Evolutionary conservation across 1,284 basidiomycete species (phyloP).

Genomic region (Phylloboletellus chloephorus): DNA sequence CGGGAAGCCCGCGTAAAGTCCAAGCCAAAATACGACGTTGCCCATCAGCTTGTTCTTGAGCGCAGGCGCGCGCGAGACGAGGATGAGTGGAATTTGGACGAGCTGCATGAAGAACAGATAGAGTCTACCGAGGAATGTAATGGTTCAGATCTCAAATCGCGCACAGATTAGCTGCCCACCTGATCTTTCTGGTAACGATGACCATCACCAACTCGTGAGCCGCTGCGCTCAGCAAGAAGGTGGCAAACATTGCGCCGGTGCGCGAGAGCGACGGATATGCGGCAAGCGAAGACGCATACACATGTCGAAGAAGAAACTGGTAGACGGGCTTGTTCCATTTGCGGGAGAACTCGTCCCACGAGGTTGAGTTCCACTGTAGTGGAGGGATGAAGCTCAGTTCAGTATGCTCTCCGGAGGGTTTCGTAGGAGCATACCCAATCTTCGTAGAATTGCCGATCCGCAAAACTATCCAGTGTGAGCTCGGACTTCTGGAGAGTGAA

Average conservation of each 20-base stretch:
- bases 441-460: constrained; percentile 94
- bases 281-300: constrained; percentile 84
- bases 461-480: constrained; percentile 57
- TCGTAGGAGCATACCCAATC: constrained; percentile 69
- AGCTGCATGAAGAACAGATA: constrained; percentile 79
- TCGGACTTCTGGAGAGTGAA: not conserved
- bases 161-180: constrained; percentile 37
- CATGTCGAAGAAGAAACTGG: constrained; percentile 89
- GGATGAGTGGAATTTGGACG: constrained; percentile 88
- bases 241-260: constrained; percentile 81
- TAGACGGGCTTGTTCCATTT: constrained; percentile 96
- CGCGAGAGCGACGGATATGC: constrained; percentile 67
- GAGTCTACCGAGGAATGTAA: constrained; percentile 41
- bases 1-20: constrained; percentile 87
- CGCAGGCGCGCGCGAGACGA: constrained; percentile 68
- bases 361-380: constrained; percentile 86
- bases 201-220: constrained; percentile 97
- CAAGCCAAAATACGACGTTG: constrained; percentile 90
- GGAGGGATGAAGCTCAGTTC: not conserved
- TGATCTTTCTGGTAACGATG: constrained; percentile 87
- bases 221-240: constrained; percentile 84
- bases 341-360: constrained; percentile 94
- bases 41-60: constrained; percentile 80
- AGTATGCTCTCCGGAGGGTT: constrained; percentile 5
- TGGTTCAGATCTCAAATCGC: constrained; percentile 1